Evolutionary conservation across 768 basidiomycete genomes (phyloP).

Genomic region (Boletus insuetus): DNA sequence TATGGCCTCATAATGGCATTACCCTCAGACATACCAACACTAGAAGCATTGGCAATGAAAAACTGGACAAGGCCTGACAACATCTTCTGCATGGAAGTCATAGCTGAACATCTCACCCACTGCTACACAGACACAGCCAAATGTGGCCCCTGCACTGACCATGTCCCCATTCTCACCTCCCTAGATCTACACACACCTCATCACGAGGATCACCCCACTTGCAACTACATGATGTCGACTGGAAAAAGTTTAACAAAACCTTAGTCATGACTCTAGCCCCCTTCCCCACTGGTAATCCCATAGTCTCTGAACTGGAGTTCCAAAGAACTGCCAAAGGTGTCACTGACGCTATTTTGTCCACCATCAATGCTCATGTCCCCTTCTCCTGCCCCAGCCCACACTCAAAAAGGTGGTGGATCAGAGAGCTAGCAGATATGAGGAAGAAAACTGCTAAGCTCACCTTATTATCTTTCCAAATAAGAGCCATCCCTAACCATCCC

Average conservation of each 20-base stretch:
- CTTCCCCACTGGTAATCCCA: no score
- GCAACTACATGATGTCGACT: background rate
- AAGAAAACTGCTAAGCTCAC: no score
- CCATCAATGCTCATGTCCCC: no score
- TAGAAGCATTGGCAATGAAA: slow-evolving; percentile 26
- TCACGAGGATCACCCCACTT: accelerated
- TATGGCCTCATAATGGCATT: slow-evolving; percentile 36
- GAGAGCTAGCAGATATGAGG: no score
- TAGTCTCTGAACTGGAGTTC: no score
- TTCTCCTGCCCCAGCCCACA: no score
- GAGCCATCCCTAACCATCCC: no score
- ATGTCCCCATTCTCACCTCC: slow-evolving; percentile 3
- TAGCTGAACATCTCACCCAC: accelerated
- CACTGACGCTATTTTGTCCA: no score
- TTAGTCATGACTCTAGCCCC: no score
- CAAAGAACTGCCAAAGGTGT: no score
- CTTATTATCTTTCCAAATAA: no score
- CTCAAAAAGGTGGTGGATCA: no score
- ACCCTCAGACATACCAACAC: slow-evolving; percentile 33
- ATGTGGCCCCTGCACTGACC: slow-evolving; percentile 1
- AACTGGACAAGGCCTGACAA: slow-evolving; percentile 23
- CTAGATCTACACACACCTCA: background rate
- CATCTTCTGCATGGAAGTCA: slow-evolving; percentile 4
- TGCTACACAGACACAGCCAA: background rate
- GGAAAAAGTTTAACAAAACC: background rate